phyloP scores from a whole-genome alignment of 108 stramenopile genomes.

The Licmophora abbreviata region DNA sequence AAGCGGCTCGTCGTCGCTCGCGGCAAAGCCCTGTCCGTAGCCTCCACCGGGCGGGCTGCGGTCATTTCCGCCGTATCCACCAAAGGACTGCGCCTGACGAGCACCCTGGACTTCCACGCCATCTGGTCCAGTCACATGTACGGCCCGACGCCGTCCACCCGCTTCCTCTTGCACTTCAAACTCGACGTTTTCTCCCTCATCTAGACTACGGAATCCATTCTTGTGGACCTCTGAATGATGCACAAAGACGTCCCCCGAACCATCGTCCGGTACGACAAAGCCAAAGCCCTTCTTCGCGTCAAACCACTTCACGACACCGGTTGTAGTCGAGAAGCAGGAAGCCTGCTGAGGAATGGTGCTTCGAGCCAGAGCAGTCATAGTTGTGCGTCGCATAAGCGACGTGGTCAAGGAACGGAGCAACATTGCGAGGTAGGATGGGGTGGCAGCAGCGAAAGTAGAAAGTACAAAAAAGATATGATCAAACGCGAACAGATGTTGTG shows the following conservation, averaged over 20 bases:
- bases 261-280: slow-evolving; percentile 71
- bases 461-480: no score
- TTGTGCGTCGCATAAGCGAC: no score
- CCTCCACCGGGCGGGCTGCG: not conserved
- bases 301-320: slow-evolving; percentile 85
- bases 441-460: no score
- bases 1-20: no score
- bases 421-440: no score
- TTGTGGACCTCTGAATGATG: slow-evolving; percentile 57
- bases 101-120: slow-evolving; percentile 66
- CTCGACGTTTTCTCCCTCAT: slow-evolving; percentile 50
- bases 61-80: not conserved
- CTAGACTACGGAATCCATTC: slow-evolving; percentile 58
- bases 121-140: slow-evolving; percentile 69
- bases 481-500: no score
- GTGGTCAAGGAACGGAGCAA: no score
- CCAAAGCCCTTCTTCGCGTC: slow-evolving; percentile 78
- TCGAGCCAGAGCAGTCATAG: no score
- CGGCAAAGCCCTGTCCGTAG: no score
- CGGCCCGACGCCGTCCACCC: slow-evolving; percentile 42
- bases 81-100: slow-evolving; percentile 11
- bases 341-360: no score
- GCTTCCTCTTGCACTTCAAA: slow-evolving; percentile 29
- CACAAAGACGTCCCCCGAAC: slow-evolving; percentile 59
- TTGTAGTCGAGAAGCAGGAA: no score